Conservation (phyloP, 1,139 yeast species). For the Starmera stellimalicola region DNA sequence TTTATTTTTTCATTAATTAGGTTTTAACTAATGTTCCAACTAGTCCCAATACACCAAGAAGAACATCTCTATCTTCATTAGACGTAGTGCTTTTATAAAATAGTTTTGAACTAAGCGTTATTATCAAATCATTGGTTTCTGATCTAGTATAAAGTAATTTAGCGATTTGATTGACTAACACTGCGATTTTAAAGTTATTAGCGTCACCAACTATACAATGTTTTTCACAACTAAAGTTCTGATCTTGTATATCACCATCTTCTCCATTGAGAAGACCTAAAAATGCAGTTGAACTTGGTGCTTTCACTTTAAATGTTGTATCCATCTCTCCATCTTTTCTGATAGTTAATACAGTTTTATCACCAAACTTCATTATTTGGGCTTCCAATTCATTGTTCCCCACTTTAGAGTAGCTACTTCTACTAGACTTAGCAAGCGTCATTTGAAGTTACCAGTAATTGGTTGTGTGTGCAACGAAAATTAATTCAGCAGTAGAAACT, state of each 20-base stretch:
- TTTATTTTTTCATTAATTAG: background rate
- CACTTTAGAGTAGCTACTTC: too few species aligned
- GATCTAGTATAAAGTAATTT: slow-evolving; percentile 19
- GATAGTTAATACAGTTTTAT: slow-evolving; percentile 22
- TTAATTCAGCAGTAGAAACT: too few species aligned
- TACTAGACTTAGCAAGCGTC: too few species aligned
- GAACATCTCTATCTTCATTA: slow-evolving; percentile 16
- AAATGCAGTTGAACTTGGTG: slow-evolving; percentile 17
- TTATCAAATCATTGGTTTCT: slow-evolving; percentile 22
- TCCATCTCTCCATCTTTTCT: slow-evolving; percentile 27
- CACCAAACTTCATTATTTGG: slow-evolving; percentile 21
- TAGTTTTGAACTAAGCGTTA: slow-evolving; percentile 32
- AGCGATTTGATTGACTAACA: slow-evolving; percentile 26
- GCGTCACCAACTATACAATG: slow-evolving; percentile 22
- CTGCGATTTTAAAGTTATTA: slow-evolving; percentile 22
- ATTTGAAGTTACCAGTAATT: too few species aligned
- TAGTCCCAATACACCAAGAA: slow-evolving; percentile 19
- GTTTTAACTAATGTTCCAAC: background rate
- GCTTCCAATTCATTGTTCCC: too few species aligned
- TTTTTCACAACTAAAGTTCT: slow-evolving; percentile 13
- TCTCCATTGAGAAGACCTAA: slow-evolving; percentile 4
- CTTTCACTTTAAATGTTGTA: slow-evolving; percentile 25
- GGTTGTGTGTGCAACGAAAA: too few species aligned
- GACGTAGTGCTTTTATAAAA: slow-evolving; percentile 15
- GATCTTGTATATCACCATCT: slow-evolving; percentile 4